Evolutionary conservation across 2,329 filamentous ascomycete species (phyloP), one percentile per base, ranked within the genome.

Genomic region (Stachybotrys elegans): DNA sequence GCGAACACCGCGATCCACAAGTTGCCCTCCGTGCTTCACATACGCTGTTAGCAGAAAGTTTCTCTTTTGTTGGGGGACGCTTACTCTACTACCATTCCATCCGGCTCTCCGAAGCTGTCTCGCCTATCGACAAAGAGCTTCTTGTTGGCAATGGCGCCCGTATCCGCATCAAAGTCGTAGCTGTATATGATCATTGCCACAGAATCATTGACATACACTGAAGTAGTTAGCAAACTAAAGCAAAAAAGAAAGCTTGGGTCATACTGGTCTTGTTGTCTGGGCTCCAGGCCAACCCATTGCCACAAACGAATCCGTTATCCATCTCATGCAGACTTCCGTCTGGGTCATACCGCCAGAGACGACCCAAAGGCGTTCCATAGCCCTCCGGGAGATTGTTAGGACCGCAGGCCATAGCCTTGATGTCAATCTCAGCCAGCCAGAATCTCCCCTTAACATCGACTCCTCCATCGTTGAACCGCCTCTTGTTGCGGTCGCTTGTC

Each of bases 101-200:
- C 31, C 8, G 31, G 31, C 31, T 34, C 31, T 14, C 31, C 31
- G 31, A 34, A 34, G 31, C 31, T 34, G 31, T 34, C 31, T 9
- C 31, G 31, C 31, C 31, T 12, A 17, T 34, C 31, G 31, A 34
- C 19, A 16, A 49, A 46, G 2, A 43, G 16, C 16, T 34, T 47
- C 44, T 47, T 46, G 21, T 46, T 44, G 2, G 44, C 42, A 8
- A 49, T 44, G 13, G 21, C 19, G 8, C 47, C 47, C 13, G 47
- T 42, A 4, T 44, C 27, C 12, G 29, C 36, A 32, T 49, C 42
- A 22, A 44, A 49, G 27, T 49, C 44, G 47, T 49, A 49, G 29
- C 20, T 43, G 37, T 44, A 46, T 20, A 49, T 45, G 14, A 16
- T 14, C 31, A 34, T 34, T 14, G 31, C 9, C 8, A 34, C 31